A percentile compares a stretch with the other conserved stretches of the same genome.
Evolutionary conservation across 768 basidiomycete species (phyloP).

Genomic region (Glaciozyma martinii): DNA sequence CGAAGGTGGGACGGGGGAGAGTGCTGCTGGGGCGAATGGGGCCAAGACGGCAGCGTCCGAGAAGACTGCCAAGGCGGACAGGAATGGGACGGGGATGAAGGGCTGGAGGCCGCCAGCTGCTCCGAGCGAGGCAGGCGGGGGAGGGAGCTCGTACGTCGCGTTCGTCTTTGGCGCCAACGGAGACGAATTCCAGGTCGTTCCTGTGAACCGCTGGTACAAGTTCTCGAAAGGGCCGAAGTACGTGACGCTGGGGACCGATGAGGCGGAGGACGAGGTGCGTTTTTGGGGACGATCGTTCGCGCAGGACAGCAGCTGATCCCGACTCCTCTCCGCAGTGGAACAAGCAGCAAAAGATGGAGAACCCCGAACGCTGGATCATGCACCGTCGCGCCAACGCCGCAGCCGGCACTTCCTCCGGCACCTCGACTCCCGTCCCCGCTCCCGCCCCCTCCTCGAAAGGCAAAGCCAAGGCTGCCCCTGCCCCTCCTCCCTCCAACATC

Average conservation of each 20-base stretch:
- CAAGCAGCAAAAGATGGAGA: slow-evolving; percentile 51
- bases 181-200: slow-evolving; percentile 77
- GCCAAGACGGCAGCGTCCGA: background rate
- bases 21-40: background rate
- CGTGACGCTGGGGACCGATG: slow-evolving; percentile 55
- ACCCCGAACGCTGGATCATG: slow-evolving; percentile 63
- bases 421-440: slow-evolving; percentile 4
- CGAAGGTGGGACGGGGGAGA: slow-evolving; percentile 52
- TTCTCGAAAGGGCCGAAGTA: slow-evolving; percentile 78
- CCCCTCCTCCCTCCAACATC: slow-evolving; percentile 40
- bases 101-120: slow-evolving; percentile 51
- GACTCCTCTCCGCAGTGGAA: slow-evolving; percentile 42
- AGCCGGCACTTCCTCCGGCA: slow-evolving; percentile 1
- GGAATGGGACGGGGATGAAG: slow-evolving; percentile 56
- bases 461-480: background rate
- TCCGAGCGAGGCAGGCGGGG: slow-evolving; percentile 18
- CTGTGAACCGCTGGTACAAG: slow-evolving; percentile 83
- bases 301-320: slow-evolving; percentile 33
- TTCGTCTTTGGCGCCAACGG: slow-evolving; percentile 39
- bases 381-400: slow-evolving; percentile 40
- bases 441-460: background rate
- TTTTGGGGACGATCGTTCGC: background rate
- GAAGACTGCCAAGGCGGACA: background rate
- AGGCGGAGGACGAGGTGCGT: slow-evolving; percentile 59
- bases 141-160: slow-evolving; percentile 29